A percentile compares a stretch with the other conserved stretches of the same genome.
Evolutionary conservation across 306 rosid genomes (phyloP).

Genomic region (Trichosanthes truncata): DNA sequence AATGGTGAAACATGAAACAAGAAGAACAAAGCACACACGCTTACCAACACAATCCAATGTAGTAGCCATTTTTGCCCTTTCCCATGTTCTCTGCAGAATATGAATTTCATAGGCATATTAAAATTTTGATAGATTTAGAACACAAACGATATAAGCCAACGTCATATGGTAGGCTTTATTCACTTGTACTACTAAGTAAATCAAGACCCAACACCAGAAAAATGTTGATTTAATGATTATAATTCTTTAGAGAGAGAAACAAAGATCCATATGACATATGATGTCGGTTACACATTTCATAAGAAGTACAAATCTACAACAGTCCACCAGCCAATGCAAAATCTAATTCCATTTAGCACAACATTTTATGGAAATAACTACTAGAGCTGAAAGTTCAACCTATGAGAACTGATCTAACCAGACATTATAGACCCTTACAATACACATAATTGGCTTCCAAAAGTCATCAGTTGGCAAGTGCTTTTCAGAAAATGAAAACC

Average conservation of each 20-base stretch:
- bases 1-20: conserved; percentile 13
- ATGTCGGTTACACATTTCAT: background rate
- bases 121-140: background rate
- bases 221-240: background rate
- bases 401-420: background rate
- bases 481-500: background rate
- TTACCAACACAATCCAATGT: conserved; percentile 84
- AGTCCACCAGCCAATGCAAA: background rate
- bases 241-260: background rate
- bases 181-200: background rate
- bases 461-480: background rate
- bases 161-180: background rate
- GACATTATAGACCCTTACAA: background rate
- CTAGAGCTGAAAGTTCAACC: background rate
- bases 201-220: background rate
- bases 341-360: background rate
- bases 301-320: background rate
- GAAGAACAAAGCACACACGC: conserved; percentile 11
- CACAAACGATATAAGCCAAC: background rate
- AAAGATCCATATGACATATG: background rate
- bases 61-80: conserved; percentile 77
- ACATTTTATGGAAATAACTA: background rate
- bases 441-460: background rate
- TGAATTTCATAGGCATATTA: background rate
- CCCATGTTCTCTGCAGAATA: conserved; percentile 89